Evolutionary conservation across 2,329 filamentous ascomycete genomes (phyloP).

Genomic region (Hymenoscyphus fructigenus): DNA sequence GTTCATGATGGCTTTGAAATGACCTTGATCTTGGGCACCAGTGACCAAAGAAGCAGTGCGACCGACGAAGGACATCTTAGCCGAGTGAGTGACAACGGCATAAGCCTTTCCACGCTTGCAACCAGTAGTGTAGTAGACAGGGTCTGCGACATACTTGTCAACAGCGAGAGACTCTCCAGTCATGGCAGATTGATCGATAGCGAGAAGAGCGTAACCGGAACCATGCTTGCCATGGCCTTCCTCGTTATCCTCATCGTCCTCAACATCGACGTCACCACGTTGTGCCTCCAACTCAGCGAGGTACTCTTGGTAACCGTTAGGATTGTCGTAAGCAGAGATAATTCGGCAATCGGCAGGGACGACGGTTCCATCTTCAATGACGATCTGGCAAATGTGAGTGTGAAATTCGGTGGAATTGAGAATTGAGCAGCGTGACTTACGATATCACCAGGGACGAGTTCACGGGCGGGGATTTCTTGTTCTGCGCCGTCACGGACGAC

Average conservation of each 20-base stretch:
- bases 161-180: constrained; percentile 79
- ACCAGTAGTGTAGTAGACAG: constrained; percentile 75
- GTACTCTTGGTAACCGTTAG: constrained; percentile 66
- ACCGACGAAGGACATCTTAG: constrained; percentile 73
- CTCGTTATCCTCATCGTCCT: constrained; percentile 53
- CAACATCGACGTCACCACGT: constrained; percentile 58
- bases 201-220: constrained; percentile 63
- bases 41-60: constrained; percentile 72
- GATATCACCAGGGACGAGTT: constrained; percentile 75
- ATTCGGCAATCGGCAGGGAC: constrained; percentile 69
- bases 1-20: constrained; percentile 85
- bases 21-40: constrained; percentile 72
- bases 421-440: constrained; percentile 45
- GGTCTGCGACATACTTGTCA: constrained; percentile 75
- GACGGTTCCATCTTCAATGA: constrained; percentile 70
- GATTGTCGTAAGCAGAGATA: constrained; percentile 70
- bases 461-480: constrained; percentile 68
- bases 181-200: constrained; percentile 77
- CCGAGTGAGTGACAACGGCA: constrained; percentile 65
- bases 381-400: constrained; percentile 45
- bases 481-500: constrained; percentile 68
- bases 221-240: constrained; percentile 56
- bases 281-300: constrained; percentile 63
- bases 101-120: constrained; percentile 80
- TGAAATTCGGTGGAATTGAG: constrained; percentile 4